These are phyloP conservation scores for Periconia sp. DNA, from an alignment of 2,329 filamentous ascomycete species.

Conservation along the genomic window DNA sequence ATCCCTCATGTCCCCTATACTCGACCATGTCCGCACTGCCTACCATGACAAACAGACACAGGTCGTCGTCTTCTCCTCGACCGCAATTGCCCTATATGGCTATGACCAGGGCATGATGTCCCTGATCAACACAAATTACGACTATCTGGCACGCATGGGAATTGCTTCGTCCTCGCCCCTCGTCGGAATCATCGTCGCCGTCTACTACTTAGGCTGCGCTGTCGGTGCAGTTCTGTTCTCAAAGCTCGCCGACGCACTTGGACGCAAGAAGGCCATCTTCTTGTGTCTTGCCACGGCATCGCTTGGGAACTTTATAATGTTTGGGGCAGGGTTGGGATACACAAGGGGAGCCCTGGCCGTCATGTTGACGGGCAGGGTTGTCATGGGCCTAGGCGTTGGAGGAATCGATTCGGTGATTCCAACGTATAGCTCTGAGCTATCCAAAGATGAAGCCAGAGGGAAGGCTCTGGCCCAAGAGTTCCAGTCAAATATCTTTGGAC, in stretches of 20 bases:
- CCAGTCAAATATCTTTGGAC: slow-evolving; percentile 68
- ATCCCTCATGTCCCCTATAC: slow-evolving; percentile 19
- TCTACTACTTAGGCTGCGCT: slow-evolving; percentile 69
- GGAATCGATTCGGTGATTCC: slow-evolving; percentile 68
- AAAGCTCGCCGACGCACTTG: slow-evolving; percentile 59
- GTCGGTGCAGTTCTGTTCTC: slow-evolving; percentile 64
- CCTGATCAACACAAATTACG: slow-evolving; percentile 57
- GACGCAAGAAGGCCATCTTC: slow-evolving; percentile 63
- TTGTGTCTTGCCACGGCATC: slow-evolving; percentile 60
- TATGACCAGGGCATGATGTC: slow-evolving; percentile 59
- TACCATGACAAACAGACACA: slow-evolving; percentile 51
- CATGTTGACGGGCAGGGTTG: slow-evolving; percentile 58
- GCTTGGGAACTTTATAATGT: slow-evolving; percentile 66
- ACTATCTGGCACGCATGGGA: slow-evolving; percentile 65
- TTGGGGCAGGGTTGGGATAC: slow-evolving; percentile 60
- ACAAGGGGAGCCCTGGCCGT: slow-evolving; percentile 50
- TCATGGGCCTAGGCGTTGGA: slow-evolving; percentile 65
- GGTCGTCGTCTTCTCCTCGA: slow-evolving; percentile 60
- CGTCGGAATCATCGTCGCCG: slow-evolving; percentile 65
- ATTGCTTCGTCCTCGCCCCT: slow-evolving; percentile 58
- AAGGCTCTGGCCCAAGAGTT: slow-evolving; percentile 68
- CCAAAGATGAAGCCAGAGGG: slow-evolving; percentile 62
- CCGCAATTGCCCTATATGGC: slow-evolving; percentile 62
- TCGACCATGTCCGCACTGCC: slow-evolving; percentile 24
- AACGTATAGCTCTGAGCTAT: slow-evolving; percentile 64